Percentiles rank a stretch among this genome's conserved stretches.
Conservation (phyloP, 805 yeast species). For the Pichia rugopelliculosa region DNA sequence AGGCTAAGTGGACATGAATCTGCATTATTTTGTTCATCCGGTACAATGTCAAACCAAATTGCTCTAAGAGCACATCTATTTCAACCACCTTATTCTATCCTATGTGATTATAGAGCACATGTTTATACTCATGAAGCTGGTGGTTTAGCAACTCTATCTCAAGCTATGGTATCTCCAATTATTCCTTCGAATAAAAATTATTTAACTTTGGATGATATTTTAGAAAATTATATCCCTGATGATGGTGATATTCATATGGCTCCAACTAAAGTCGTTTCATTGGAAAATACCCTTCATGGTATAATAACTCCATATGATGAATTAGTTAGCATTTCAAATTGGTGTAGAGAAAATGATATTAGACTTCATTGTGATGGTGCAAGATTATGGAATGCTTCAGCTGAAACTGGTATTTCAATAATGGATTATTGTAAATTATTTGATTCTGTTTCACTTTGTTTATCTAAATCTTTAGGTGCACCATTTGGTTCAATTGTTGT, state of each 20-base stretch:
- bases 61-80: constrained; percentile 66
- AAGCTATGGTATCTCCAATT: constrained; percentile 86
- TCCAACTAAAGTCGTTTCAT: constrained; percentile 75
- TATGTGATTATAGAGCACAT: constrained; percentile 84
- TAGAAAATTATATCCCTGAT: constrained; percentile 50
- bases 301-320: constrained; percentile 75
- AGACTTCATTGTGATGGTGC: constrained; percentile 89
- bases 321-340: constrained; percentile 57
- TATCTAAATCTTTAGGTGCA: constrained; percentile 87
- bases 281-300: constrained; percentile 89
- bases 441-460: constrained; percentile 84
- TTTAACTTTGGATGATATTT: constrained; percentile 73
- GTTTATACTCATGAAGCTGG: constrained; percentile 84
- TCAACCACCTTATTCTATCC: constrained; percentile 77
- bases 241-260: constrained; percentile 85
- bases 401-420: constrained; percentile 61
- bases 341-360: constrained; percentile 54
- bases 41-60: constrained; percentile 86
- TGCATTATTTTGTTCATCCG: constrained; percentile 78
- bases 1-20: constrained; percentile 70
- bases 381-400: constrained; percentile 81
- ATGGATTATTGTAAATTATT: constrained; percentile 66
- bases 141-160: constrained; percentile 82
- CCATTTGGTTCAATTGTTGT: constrained; percentile 89
- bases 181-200: constrained; percentile 68